Conservation (phyloP, 495 filamentous ascomycete genomes). For the Hypoxylon trugodes region DNA sequence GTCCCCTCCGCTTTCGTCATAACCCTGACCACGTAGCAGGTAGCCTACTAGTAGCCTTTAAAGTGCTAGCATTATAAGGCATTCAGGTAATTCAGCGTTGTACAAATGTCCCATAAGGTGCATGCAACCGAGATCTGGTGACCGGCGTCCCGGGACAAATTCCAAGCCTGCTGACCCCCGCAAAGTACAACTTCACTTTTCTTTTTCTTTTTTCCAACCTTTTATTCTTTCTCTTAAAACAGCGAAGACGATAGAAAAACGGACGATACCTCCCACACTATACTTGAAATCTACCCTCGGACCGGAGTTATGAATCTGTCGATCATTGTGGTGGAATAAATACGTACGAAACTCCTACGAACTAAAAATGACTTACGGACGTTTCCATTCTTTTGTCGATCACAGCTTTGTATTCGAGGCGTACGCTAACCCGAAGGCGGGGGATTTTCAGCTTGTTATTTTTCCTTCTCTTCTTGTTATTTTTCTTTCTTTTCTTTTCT, state of each 20-base stretch:
- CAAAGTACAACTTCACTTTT: conserved; percentile 13
- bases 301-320: conserved; percentile 4
- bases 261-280: too few relatives aligned
- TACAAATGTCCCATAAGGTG: too few relatives aligned
- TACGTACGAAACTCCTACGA: background rate
- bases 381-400: background rate
- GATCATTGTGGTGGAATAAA: background rate
- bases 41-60: background rate
- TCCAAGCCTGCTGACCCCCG: conserved; percentile 25
- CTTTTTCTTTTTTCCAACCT: background rate
- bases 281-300: too few relatives aligned
- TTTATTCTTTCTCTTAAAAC: background rate
- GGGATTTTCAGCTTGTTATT: background rate
- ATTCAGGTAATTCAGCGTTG: too few relatives aligned
- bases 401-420: too few relatives aligned
- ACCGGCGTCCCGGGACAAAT: conserved; percentile 32
- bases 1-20: conserved; percentile 28
- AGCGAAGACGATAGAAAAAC: too few relatives aligned
- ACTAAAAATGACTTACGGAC: background rate
- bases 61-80: too few relatives aligned
- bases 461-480: background rate
- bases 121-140: conserved; percentile 37
- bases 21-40: conserved; percentile 28
- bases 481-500: too few relatives aligned
- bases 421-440: conserved; percentile 1